Percentiles rank a stretch among this genome's conserved stretches.
These are phyloP conservation scores for Linnemannia schmuckeri DNA, from an alignment of 192 early-diverging fungal species.

Conservation along the genomic window DNA sequence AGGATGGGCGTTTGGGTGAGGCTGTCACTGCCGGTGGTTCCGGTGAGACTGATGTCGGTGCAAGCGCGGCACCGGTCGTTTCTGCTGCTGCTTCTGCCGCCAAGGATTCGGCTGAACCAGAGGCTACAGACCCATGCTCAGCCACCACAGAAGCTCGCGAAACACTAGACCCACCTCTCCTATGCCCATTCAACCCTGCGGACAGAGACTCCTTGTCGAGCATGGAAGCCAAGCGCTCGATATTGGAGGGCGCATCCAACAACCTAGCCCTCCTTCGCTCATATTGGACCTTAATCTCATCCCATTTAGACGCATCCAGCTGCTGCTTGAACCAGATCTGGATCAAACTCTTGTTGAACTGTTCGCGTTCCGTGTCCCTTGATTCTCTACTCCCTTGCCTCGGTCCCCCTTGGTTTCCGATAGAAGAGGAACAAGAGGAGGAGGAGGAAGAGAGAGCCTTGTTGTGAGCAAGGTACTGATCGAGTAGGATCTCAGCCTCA, in stretches of 20 bases:
- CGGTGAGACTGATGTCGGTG: not conserved
- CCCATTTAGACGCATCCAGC: constrained; percentile 37
- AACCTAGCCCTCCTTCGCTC: constrained; percentile 22
- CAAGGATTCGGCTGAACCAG: not conserved
- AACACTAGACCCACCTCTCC: not conserved
- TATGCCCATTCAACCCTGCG: not conserved
- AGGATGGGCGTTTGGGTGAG: not conserved
- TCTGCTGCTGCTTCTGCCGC: not conserved
- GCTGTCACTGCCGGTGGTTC: not conserved
- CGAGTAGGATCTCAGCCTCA: constrained; percentile 20
- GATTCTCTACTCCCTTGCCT: too few species aligned
- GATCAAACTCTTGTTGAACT: constrained; percentile 4
- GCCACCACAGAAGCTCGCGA: not conserved
- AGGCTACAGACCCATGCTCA: not conserved
- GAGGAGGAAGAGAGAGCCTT: not conserved
- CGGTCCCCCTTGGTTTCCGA: not conserved
- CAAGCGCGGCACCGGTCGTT: not conserved
- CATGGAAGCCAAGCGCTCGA: not conserved
- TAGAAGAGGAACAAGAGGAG: not conserved
- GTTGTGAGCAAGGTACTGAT: constrained; percentile 15
- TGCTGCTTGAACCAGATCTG: constrained; percentile 24
- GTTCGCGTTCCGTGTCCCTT: not conserved
- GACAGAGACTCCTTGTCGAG: not conserved
- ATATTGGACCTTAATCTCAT: constrained; percentile 32
- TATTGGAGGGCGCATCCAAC: constrained; percentile 16